phyloP scores from a whole-genome alignment of 306 rosid genomes.

The Cucumis sativus region Cucumber_9930_V3 NC_026656.2:1157501-1158000 shows the following conservation, averaged over 20 bases:
- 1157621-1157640: background rate
- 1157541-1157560: background rate
- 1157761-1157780: background rate
- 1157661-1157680: conserved; percentile 5
- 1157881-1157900: conserved; percentile 1
- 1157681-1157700: conserved; percentile 1
- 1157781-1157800: background rate
- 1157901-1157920: conserved; percentile 4
- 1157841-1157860: conserved; percentile 1
- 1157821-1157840: conserved; percentile 10
- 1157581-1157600: background rate
- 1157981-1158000: background rate
- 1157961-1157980: conserved; percentile 5
- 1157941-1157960: conserved; percentile 1
- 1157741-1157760: background rate
- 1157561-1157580: background rate
- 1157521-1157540: background rate
- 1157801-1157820: background rate
- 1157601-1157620: conserved; percentile 5
- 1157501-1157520: background rate
- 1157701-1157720: conserved; percentile 5
- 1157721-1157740: background rate
- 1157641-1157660: conserved; percentile 5
- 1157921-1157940: background rate
- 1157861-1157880: conserved; percentile 5